Evolutionary conservation across 1,284 basidiomycete genomes (phyloP), one percentile per base, ranked within the genome.

Genomic region (Afroboletus lepidellus): DNA sequence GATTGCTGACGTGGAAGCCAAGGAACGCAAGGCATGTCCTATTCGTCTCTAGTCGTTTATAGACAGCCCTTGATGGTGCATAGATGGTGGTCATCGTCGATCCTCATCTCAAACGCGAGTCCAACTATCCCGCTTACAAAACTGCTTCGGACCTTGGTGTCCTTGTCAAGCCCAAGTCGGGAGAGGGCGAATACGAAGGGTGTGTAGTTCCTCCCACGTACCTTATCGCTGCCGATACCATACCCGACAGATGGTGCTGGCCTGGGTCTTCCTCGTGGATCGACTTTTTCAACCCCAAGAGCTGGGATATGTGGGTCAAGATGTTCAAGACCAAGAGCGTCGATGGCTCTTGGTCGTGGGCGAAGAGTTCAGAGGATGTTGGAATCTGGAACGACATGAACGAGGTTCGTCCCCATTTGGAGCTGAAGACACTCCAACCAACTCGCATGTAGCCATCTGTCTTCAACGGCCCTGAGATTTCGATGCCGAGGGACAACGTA

Each of bases 381-480:
- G 88, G 87, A 66, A 91, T 98, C 56, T 98, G 95, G 94, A 98
- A 98, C 71, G 96, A 99, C 69, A 99, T 99, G 96, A 98, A 98
- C 67, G 96, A 98, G 81, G 90, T 89, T 45, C n/a, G 73, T 51
- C 15, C 7, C 12, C 34, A 36, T 30, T 13, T 8, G 11, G 13
- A 12, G 15, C 25, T 8, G 20, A 43, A 18, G 24, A 23, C 3
- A 2, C 51, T 33, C 24, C 23, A 48, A 45, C 32, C n/a, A n/a
- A n/a, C 46, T 15, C 36, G 21, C 42, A 25, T 45, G 18, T 59
- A 94, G 91, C 96, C 96, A 1, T 89, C 94, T 5, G 87, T 99
- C 23, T 99, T 99, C 77, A 96, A 98, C 61, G 97, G 96, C 0
- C 97, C 97, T 3, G 97, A 99, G 69, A 96, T 99, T 64, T 94